Evolutionary conservation across 345 rosid species (phyloP), one percentile per base, ranked within the genome.

Genomic region (Gossypium mustelinum): DNA sequence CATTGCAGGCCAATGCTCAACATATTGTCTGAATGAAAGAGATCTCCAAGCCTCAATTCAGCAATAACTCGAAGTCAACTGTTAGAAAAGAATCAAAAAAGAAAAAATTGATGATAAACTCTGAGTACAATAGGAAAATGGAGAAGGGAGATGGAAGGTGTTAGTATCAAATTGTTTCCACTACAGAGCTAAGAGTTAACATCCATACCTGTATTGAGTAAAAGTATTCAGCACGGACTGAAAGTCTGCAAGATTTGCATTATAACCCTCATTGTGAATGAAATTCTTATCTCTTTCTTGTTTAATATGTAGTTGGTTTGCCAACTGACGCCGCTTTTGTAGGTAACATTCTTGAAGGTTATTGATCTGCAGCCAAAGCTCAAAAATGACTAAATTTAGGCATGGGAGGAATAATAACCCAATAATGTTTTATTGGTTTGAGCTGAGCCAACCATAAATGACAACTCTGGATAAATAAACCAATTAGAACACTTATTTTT

Each of bases 61-160:
- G 97, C 98, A 79, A 95, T 90, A 54, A 90, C 99, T 85, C 96
- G 88, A 83, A 95, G 81, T 52, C 97, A 91, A 77, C 98, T 93
- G 91, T 50, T 70, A 55, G 64, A 73, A 25, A 69, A 72, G 18
- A 78, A 58, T 47, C 63, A 54, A 77, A 69, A 69, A 24, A 27
- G 27, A 29, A 64, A 54, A 20, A n/a, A 24, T 17, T 20, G 8
- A 73, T 45, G 11, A 77, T 74, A 39, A 69, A 61, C 18, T 57
- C 44, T 11, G 45, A 9, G 50, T 41, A 39, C 10, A 41, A 25
- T 11, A 57, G n/a, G 27, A 20, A 74, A 39, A 65, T 7, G 50
- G 44, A 81, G 65, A 45, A 45, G 2, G 43, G 64, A 17, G 58
- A 57, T 54, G 13, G 27, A 60, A 3, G 24, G 50, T 22, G 56